phyloP scores from a whole-genome alignment of 257 asterid species.

The Solanum okadae region DNA sequence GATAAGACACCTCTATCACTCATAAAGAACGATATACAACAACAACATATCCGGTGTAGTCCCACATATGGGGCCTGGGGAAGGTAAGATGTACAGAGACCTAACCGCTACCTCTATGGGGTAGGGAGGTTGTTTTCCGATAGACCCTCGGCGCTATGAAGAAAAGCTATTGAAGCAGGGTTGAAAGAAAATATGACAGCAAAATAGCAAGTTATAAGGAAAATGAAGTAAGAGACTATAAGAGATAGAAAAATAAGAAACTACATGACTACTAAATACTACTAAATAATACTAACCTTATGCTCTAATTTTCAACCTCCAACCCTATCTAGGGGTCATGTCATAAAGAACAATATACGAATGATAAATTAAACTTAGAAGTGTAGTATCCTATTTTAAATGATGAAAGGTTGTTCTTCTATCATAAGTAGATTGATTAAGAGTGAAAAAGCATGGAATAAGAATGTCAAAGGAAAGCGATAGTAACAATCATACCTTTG shows the following conservation, averaged over 20 bases:
- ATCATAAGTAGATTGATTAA: not conserved
- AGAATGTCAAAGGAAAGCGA: not conserved
- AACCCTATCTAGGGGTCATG: not conserved
- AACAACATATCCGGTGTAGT: not conserved
- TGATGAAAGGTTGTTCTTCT: not conserved
- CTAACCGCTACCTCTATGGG: not conserved
- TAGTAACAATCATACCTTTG: not conserved
- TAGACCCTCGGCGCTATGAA: not conserved
- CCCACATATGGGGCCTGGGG: not conserved
- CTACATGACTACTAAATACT: not conserved
- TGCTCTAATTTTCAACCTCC: not conserved
- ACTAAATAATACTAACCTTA: not conserved
- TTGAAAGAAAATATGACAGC: not conserved
- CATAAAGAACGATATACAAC: not conserved
- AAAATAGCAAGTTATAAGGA: not conserved
- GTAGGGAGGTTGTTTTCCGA: not conserved
- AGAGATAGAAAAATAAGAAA: not conserved
- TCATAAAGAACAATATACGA: not conserved
- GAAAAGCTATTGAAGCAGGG: not conserved
- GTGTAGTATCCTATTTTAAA: not conserved
- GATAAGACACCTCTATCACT: not conserved
- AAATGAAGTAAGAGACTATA: not conserved
- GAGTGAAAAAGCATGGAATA: not conserved
- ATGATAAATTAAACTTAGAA: not conserved
- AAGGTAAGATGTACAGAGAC: not conserved